Percentiles rank a stretch among this genome's conserved stretches.
Conservation (phyloP, 345 rosid genomes). For the Camelina laxa region DNA sequence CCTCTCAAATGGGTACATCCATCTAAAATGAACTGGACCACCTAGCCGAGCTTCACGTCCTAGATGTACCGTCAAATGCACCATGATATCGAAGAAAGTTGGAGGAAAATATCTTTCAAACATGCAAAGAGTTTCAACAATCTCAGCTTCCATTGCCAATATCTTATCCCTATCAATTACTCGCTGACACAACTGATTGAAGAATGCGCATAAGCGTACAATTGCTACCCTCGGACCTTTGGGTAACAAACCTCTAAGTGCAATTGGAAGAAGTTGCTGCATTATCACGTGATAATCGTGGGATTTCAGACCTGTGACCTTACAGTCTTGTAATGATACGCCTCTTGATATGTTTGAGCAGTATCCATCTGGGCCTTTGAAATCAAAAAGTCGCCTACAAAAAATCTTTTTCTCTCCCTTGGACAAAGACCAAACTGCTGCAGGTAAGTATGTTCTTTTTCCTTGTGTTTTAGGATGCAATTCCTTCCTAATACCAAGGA, state of each 20-base stretch:
- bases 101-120: slow-evolving; percentile 11
- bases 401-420: neutral
- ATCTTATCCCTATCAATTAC: slow-evolving; percentile 10
- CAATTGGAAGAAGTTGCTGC: neutral
- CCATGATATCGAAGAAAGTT: slow-evolving; percentile 12
- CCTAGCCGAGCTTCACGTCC: slow-evolving; percentile 8
- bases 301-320: neutral
- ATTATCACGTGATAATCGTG: slow-evolving; percentile 1
- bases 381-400: neutral
- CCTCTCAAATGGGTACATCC: neutral
- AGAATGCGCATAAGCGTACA: neutral
- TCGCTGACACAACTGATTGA: neutral
- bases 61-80: neutral
- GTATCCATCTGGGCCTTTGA: neutral
- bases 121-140: slow-evolving; percentile 1
- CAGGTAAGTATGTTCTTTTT: neutral
- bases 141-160: slow-evolving; percentile 3
- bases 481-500: neutral
- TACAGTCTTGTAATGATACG: neutral
- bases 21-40: slow-evolving; percentile 9
- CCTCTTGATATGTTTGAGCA: neutral
- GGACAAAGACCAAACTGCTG: neutral
- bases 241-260: neutral
- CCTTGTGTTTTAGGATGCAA: neutral
- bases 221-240: neutral